These are phyloP conservation scores for Phragmites australis DNA, from an alignment of 176 grass and related monocot species.

Conservation along the genomic window DNA sequence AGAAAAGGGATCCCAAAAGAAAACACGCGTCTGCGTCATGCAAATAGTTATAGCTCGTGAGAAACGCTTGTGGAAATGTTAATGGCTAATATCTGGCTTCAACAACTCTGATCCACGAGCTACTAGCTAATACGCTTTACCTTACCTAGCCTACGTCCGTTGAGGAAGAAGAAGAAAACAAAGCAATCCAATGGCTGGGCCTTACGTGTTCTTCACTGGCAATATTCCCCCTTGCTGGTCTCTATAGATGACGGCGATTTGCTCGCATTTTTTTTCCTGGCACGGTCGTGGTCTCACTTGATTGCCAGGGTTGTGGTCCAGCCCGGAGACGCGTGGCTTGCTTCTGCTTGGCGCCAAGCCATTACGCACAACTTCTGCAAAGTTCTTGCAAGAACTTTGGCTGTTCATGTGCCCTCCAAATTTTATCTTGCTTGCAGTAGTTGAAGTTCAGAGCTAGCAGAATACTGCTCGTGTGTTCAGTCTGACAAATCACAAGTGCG, in stretches of 20 bases:
- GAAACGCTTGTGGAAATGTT: neutral
- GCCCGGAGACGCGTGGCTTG: neutral
- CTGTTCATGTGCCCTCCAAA: neutral
- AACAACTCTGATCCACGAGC: conserved; percentile 21
- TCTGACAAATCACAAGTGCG: neutral
- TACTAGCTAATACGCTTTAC: neutral
- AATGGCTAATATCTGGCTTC: neutral
- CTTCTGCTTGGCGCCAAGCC: neutral
- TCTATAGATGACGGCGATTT: neutral
- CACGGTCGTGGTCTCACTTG: conserved; percentile 18
- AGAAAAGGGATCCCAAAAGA: too few species aligned
- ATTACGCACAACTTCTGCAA: neutral
- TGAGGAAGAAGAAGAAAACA: neutral
- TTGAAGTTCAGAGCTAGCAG: neutral
- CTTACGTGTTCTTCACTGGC: conserved; percentile 13
- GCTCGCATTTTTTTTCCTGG: neutral
- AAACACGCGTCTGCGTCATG: neutral
- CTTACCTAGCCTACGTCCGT: neutral
- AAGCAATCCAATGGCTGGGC: neutral
- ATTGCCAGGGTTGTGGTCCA: conserved; percentile 5
- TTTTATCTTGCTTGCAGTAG: neutral
- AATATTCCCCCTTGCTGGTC: conserved; percentile 24
- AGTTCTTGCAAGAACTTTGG: neutral
- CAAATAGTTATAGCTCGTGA: neutral
- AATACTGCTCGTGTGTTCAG: too few species aligned